Evolutionary conservation across 495 filamentous ascomycete genomes (phyloP).

Genomic region (Melanomma pulvis-pyrius): DNA sequence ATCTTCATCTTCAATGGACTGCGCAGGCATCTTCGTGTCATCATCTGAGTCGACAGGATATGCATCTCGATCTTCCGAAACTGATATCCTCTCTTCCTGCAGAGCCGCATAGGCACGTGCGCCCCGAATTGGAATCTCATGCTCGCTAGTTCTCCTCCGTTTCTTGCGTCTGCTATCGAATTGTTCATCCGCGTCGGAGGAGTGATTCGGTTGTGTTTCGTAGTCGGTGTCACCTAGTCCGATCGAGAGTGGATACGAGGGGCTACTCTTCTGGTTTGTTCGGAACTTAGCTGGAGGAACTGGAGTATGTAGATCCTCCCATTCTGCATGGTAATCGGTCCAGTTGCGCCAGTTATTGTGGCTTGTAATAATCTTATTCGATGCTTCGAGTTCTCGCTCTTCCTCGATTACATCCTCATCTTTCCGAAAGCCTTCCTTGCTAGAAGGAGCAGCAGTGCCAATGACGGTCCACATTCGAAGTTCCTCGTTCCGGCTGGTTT

Average conservation of each 20-base stretch:
- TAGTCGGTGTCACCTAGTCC: not conserved
- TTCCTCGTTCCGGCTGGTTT: constrained; percentile 59
- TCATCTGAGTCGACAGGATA: not conserved
- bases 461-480: constrained; percentile 58
- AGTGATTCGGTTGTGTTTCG: not conserved
- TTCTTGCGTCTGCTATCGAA: not conserved
- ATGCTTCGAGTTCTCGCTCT: not conserved
- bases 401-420: not conserved
- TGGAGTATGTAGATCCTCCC: constrained; percentile 21
- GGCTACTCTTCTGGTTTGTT: constrained; percentile 4
- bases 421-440: not conserved
- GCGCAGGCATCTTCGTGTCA: not conserved
- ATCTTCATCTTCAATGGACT: not conserved
- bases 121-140: constrained; percentile 22
- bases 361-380: constrained; percentile 50
- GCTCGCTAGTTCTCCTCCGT: not conserved
- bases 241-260: not conserved
- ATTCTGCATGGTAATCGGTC: constrained; percentile 32
- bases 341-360: constrained; percentile 52
- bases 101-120: constrained; percentile 23
- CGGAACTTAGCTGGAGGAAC: constrained; percentile 5
- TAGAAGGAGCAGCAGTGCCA: constrained; percentile 7
- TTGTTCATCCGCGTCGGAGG: not conserved
- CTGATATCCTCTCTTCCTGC: constrained; percentile 10
- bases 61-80: not conserved